Base-by-base conservation (phyloP, 2,329 filamentous ascomycete genomes). In the Coccinonectria pachysandricola region DNA sequence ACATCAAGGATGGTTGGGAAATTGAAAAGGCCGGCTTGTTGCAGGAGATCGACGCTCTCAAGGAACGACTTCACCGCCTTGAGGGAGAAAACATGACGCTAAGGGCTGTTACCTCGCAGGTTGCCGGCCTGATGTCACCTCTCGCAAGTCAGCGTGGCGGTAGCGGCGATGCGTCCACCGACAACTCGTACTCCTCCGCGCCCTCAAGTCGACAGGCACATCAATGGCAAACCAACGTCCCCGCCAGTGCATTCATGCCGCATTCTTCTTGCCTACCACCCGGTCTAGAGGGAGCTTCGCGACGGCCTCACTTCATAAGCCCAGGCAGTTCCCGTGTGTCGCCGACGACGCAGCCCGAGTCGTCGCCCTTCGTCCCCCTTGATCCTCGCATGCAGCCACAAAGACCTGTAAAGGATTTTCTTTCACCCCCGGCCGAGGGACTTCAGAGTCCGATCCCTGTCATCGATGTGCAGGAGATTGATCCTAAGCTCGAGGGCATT, bases 401-500 rank as follows among this genome's bases (percentile, higher is more conserved):
- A 17, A 52, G 54, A 6, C 52, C 56, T 11, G 28, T 45, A 15
- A 50, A 49, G 19, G 52, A 60, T 37, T 60, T 60, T 25, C 42
- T 59, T 4, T 40, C 42, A 3, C 45, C 46, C 6, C 46, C 46
- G 4, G 45, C 52, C 12, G 50, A 54, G 22, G 48, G 48, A 2
- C 28, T 22, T 6, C 33, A 48, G 14, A 49, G 47, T 4, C 56
- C 51, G 10, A 48, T 62, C 2, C 60, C 64, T 4, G 58, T 65
- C 15, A 69, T 76, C 26, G 71, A 75, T 32, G 64, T 76, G 7
- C 61, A 66, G 21, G 62, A 67, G 32, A 66, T 75, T 14, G 63
- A 74, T 37, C 68, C 70, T 3, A 63, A 65, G 15, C 52, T 75
- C n/a, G 72, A 76, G 43, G 70, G 71, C 6, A 68, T 76, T 26